phyloP scores from a whole-genome alignment of 768 basidiomycete genomes.

The Lactarius hengduanensis region DNA sequence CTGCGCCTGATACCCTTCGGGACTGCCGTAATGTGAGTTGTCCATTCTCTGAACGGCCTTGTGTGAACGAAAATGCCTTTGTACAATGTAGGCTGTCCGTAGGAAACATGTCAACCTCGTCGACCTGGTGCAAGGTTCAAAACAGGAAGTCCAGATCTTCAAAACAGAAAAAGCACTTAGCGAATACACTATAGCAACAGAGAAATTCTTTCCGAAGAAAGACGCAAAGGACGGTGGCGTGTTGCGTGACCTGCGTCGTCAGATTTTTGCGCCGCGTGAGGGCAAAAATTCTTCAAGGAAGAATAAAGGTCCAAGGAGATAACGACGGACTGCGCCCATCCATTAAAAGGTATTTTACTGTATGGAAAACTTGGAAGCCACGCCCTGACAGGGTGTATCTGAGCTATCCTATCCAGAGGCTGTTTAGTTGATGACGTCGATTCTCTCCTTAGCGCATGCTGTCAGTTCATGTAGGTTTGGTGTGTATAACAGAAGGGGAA shows the following conservation, averaged over 20 bases:
- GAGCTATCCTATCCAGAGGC: too few species aligned
- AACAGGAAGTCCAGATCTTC: constrained; percentile 5
- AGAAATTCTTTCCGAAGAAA: constrained; percentile 32
- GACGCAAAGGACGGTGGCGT: constrained; percentile 35
- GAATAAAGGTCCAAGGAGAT: not conserved
- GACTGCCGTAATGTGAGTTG: constrained; percentile 9
- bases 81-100: constrained; percentile 7
- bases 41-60: not conserved
- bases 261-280: constrained; percentile 22
- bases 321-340: not conserved
- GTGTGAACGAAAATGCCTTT: not conserved
- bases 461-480: too few species aligned
- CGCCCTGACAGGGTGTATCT: too few species aligned
- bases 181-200: constrained; percentile 6
- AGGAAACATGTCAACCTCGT: constrained; percentile 25
- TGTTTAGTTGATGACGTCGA: too few species aligned
- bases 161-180: not conserved
- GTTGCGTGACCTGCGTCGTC: constrained; percentile 33
- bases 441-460: too few species aligned
- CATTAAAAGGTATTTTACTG: not conserved
- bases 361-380: too few species aligned
- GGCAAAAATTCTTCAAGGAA: not conserved
- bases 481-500: too few species aligned
- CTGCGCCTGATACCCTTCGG: constrained; percentile 12
- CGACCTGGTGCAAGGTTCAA: constrained; percentile 20